Evolutionary conservation across 2,329 filamentous ascomycete species (phyloP), one percentile per base, ranked within the genome.

Genomic region (Metarhizium humberi): DNA sequence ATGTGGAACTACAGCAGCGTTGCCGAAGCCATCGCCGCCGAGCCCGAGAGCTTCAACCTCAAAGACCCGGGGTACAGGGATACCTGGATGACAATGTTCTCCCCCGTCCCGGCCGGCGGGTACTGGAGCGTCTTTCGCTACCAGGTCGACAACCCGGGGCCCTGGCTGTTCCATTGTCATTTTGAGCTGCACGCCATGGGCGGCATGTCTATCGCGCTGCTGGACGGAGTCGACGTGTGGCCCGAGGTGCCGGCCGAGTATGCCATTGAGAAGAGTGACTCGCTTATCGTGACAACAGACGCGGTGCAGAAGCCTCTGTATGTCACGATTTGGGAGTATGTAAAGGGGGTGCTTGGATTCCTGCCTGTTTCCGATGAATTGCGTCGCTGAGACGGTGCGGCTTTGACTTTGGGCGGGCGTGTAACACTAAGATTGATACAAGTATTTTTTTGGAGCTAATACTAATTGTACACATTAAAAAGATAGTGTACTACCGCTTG

Each of bases 91-190:
- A 58, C 55, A 20, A 38, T 45, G 6, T 58, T 59, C 32, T 55
- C 55, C 6, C 47, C 53, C 3, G 10, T 54, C 3, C 32, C 32
- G 32, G 45, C 32, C 10, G 56, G 50, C 1, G 30, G 38, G 30
- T 78, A 29, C 18, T 56, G 75, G 75, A 62, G 75, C 48, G 73
- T 69, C 0, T 58, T 78, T 16, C 58, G 75, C 42, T 79, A 79
- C 56, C 70, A 75, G 49, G 72, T 73, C 1, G 63, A 68, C 0
- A 76, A 74, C 54, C 74, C 76, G 0, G 75, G 76, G 0, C 69
- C 74, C 4, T 43, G 71, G 56, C 61, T 79, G 51, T 58, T 80
- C 47, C 77, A 79, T 62, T 79, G 77, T 57, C 76, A 79, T 62
- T 73, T 78, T 18, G 68, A 75, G 58, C 71, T 68, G 7, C 76